These are phyloP conservation scores for Fusarium sp. DNA, from an alignment of 2,329 filamentous ascomycete species.

Conservation along the genomic window DNA sequence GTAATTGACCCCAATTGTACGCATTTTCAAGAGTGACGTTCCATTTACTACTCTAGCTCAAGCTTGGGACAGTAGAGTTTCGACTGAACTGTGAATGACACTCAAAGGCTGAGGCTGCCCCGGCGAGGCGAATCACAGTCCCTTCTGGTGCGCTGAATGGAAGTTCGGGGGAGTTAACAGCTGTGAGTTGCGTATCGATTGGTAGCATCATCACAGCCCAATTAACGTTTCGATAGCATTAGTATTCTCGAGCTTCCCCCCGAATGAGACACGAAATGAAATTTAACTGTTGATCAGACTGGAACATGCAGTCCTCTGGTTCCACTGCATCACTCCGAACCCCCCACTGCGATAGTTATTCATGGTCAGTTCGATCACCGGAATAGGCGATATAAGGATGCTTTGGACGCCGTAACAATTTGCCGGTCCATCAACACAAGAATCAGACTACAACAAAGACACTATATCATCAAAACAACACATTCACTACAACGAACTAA, in stretches of 20 bases:
- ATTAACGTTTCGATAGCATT: too few species aligned
- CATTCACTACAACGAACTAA: background rate
- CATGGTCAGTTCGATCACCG: background rate
- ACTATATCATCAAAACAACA: background rate
- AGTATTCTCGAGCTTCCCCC: too few species aligned
- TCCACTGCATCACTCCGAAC: background rate
- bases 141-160: background rate
- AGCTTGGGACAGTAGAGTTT: background rate
- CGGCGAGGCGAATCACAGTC: too few species aligned
- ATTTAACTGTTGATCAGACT: background rate
- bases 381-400: background rate
- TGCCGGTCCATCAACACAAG: background rate
- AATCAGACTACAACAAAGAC: background rate
- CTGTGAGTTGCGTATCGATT: background rate
- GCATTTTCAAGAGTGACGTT: background rate
- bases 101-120: background rate
- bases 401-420: background rate
- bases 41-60: background rate
- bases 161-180: background rate
- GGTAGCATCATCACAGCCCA: background rate
- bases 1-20: too few species aligned
- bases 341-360: background rate
- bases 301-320: background rate
- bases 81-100: background rate
- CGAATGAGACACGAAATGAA: background rate